Evolutionary conservation across 2,329 filamentous ascomycete species (phyloP).

Genomic region (Colletotrichum noveboracense): DNA sequence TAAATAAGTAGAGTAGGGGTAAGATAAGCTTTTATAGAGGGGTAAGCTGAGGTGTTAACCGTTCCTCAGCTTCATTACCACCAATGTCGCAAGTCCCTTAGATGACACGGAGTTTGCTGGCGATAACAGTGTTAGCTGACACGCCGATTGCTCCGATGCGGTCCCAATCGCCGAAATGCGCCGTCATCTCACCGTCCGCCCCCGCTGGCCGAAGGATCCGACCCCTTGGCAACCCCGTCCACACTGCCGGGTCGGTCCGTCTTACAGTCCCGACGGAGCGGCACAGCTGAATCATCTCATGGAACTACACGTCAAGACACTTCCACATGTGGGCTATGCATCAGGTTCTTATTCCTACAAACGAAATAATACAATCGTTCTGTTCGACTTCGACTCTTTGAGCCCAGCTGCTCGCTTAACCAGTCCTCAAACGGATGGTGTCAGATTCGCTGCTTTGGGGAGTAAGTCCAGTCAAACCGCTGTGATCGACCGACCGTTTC

Average conservation of each 20-base stretch:
- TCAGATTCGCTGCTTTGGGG: not conserved
- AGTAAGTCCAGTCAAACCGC: not conserved
- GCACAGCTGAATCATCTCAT: not conserved
- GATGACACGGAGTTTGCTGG: not conserved
- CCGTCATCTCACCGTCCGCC: not conserved
- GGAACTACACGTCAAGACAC: not conserved
- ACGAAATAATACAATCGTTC: conserved; percentile 15
- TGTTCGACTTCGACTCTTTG: not conserved
- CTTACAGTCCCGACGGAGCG: not conserved
- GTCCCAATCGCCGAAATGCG: not conserved
- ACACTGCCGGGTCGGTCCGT: not conserved
- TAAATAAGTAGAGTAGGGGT: too few relatives aligned
- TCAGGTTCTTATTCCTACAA: conserved; percentile 18
- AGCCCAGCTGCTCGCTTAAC: not conserved
- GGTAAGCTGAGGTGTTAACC: too few relatives aligned
- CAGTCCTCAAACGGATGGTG: not conserved
- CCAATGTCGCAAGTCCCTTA: not conserved
- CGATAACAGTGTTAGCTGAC: not conserved
- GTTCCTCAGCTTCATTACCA: not conserved
- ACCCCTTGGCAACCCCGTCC: not conserved
- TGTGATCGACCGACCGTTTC: not conserved
- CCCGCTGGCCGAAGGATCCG: not conserved
- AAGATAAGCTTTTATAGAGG: too few relatives aligned
- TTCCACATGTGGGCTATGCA: not conserved
- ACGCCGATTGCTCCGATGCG: not conserved